Evolutionary conservation across 768 basidiomycete species (phyloP).

Genomic region (Gymnopilus dilepis): DNA sequence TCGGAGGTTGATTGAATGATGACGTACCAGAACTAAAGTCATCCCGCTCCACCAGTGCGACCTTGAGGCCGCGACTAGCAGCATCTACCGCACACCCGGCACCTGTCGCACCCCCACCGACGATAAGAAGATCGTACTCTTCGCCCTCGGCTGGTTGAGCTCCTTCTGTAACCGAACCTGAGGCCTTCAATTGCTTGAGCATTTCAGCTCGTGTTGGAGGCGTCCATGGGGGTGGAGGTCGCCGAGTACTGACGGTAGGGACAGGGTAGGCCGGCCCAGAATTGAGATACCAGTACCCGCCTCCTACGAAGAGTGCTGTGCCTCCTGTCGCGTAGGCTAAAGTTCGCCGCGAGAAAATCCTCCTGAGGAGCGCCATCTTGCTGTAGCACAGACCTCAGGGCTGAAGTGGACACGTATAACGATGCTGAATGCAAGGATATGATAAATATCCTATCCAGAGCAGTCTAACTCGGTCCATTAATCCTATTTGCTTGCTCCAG

Average conservation of each 20-base stretch:
- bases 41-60: constrained; percentile 91
- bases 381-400: not conserved
- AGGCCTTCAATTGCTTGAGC: constrained; percentile 60
- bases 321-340: constrained; percentile 59
- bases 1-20: not conserved
- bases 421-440: not conserved
- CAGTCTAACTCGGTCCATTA: not conserved
- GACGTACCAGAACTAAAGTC: constrained; percentile 86
- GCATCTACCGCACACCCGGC: constrained; percentile 97
- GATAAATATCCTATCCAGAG: not conserved
- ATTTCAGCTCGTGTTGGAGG: constrained; percentile 74
- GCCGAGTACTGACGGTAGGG: constrained; percentile 67
- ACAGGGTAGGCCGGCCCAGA: constrained; percentile 72
- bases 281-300: constrained; percentile 74
- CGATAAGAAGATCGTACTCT: constrained; percentile 32
- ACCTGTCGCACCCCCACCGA: constrained; percentile 14
- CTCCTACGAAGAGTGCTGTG: constrained; percentile 55
- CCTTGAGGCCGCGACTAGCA: constrained; percentile 87
- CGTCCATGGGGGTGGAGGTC: constrained; percentile 80
- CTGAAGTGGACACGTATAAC: not conserved
- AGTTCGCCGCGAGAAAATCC: constrained; percentile 59
- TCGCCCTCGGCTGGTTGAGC: constrained; percentile 17
- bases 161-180: constrained; percentile 35
- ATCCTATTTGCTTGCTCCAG: not conserved
- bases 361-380: constrained; percentile 40